Base-by-base conservation (phyloP, 495 filamentous ascomycete species). In the Trichocladium uniseriatum region DNA sequence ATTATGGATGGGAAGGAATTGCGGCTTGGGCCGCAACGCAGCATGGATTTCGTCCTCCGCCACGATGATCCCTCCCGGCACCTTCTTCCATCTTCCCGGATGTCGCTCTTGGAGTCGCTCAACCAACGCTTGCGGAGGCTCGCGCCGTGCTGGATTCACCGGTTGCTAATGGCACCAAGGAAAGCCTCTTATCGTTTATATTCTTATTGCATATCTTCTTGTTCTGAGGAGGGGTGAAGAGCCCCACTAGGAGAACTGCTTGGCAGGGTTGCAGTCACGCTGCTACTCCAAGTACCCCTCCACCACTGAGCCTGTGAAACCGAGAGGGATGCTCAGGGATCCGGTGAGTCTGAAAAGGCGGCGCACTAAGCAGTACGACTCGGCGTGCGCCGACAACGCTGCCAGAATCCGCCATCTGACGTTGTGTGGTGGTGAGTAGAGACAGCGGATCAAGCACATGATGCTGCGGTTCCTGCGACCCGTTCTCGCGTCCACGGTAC, bases 391-490 rank as follows among this genome's bases (percentile, higher is more conserved):
- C 39, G 38, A 31, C 14, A 21, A 16, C 2, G 31, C 28, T 34
- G 19, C 38, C 37, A 38, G n/a, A 2, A 20, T 9, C n/a, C 35
- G 35, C 8, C 14, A 19, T 21, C 9, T 8, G 41, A 51, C 34
- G 48, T 45, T 48, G 51, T 43, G 14, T 31, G 24, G 10, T 28
- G 43, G 22, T 40, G 39, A 32, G 10, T 4, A 10, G 7, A 32
- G 31, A 32, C 10, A 10, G 11, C 31, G 21, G 21, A 18, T 24
- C 42, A 49, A 46, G 49, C 60, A 63, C 60, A 61, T 63, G 60
- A 63, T 58, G 35, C 10, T 44, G 38, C 15, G 31, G 24, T 42
- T 45, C 38, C 48, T 60, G 60, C 60, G 60, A 58, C 60, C 59
- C 45, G 31, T 58, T 56, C 37, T 34, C 42, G 49, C 45, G 49